Base-by-base conservation (phyloP, 2,329 filamentous ascomycete species). In the Davidsoniella neocaledoniae region DNA sequence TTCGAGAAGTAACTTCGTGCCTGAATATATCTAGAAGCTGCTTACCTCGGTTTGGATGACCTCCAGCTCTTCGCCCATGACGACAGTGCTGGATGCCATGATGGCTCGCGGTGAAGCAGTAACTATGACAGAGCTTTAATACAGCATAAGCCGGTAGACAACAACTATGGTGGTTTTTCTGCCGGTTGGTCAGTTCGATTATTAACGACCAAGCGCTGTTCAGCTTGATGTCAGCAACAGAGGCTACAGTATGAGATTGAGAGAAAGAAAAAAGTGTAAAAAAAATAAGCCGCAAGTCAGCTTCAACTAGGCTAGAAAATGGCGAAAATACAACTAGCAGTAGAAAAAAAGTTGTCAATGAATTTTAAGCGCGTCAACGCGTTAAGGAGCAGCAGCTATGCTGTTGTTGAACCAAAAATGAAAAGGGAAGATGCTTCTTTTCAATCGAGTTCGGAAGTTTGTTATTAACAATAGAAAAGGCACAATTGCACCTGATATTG, bases 31-130 rank as follows among this genome's bases (percentile, higher is more conserved):
- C 36, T 17, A 1, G n/a, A 43, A n/a, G 59, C 66, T 56, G 59
- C 66, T 56, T 67, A 86, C 84, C 72, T 94, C 86, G 56, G 87
- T 90, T 62, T 81, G 77, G 57, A 94, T 83, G 56, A 87, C 80
- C 56, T 79, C 72, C 49, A 94, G 71, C 59, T 86, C 79, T 46
- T 76, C 71, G 40, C 83, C 84, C 61, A 64, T 53, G 37, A 46
- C 42, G n/a, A 50, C 48, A 29, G 46, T 49, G 25, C 46, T 48
- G 33, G 48, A 48, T 21, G 48, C 51, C 51, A 53, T 53, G 36
- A 37, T 53, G 36, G 40, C 51, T 23, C 10, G 12, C 29, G 3
- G 12, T 33, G 6, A 33, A 33, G 29, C 29, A 33, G 29, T 12
- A 9, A 33, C 29, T 33, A 33, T 12, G 12, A 4, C 29, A 33